These are phyloP conservation scores for Umbelopsis sp. DNA, from an alignment of 192 early-diverging fungal genomes.

Conservation along the genomic window DNA sequence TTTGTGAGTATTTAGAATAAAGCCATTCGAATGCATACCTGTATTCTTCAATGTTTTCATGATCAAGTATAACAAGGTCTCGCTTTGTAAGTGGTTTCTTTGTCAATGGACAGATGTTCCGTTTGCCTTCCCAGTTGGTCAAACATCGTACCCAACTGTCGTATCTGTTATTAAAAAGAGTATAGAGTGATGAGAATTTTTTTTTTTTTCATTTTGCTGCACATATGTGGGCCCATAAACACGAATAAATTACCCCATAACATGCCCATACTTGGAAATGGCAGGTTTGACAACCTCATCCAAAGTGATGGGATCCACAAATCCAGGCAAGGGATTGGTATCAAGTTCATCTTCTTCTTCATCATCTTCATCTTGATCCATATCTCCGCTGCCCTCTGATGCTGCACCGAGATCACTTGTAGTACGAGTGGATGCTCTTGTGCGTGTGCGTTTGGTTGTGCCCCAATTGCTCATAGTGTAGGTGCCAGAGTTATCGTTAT, in stretches of 20 bases:
- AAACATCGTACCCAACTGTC: constrained; percentile 89
- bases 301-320: constrained; percentile 94
- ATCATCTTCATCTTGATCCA: constrained; percentile 30
- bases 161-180: constrained; percentile 31
- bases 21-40: constrained; percentile 36
- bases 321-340: constrained; percentile 84
- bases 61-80: constrained; percentile 65
- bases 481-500: constrained; percentile 72
- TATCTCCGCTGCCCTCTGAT: constrained; percentile 24
- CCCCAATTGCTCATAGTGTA: constrained; percentile 65
- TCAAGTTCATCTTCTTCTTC: constrained; percentile 50
- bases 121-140: constrained; percentile 73
- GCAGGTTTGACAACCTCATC: constrained; percentile 90
- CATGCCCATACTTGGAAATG: constrained; percentile 92
- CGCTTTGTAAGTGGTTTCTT: constrained; percentile 93
- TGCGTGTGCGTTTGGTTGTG: constrained; percentile 62
- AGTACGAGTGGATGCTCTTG: constrained; percentile 30
- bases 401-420: constrained; percentile 27
- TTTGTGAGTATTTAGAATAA: neutral
- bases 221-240: neutral
- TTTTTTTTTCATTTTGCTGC: neutral
- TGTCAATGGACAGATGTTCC: constrained; percentile 92
- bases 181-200: constrained; percentile 1
- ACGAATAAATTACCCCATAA: constrained; percentile 67
- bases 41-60: constrained; percentile 83